Evolutionary conservation across 805 yeast species (phyloP).

Genomic region (Saccharomycopsis sp.): DNA sequence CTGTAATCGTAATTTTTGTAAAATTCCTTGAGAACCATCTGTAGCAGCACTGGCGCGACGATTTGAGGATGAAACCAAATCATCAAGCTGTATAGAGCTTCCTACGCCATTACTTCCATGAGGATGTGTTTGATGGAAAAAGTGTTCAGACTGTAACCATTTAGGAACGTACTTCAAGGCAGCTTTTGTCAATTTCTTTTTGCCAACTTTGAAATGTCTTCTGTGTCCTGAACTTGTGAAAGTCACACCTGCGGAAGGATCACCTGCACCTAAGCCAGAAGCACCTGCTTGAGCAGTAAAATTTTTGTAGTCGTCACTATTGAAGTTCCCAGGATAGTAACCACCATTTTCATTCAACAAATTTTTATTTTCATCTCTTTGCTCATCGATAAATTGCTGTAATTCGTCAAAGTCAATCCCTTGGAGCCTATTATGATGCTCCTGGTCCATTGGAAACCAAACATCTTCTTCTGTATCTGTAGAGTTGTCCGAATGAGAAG

Average conservation of each 20-base stretch:
- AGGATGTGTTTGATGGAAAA: too few relatives aligned
- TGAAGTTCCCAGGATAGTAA: too few relatives aligned
- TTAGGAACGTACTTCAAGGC: conserved; percentile 13
- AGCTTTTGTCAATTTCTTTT: conserved; percentile 15
- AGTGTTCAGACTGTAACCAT: conserved; percentile 14
- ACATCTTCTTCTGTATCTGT: conserved; percentile 97
- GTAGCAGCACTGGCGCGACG: too few relatives aligned
- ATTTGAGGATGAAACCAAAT: not conserved
- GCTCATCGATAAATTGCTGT: conserved; percentile 67
- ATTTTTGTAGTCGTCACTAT: not conserved
- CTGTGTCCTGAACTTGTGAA: not conserved
- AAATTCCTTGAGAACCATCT: too few relatives aligned
- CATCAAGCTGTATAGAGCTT: not conserved
- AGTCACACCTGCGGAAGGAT: not conserved
- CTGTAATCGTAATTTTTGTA: too few relatives aligned
- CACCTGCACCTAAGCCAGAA: too few relatives aligned
- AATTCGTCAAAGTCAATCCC: conserved; percentile 90
- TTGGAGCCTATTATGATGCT: conserved; percentile 31
- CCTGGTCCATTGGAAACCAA: conserved; percentile 85
- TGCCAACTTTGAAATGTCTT: not conserved
- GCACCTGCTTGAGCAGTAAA: too few relatives aligned
- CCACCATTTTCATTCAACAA: conserved; percentile 21
- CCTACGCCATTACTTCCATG: not conserved
- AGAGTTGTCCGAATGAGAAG: conserved; percentile 66
- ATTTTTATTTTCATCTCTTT: conserved; percentile 40